Percentiles rank a stretch among this genome's conserved stretches.
These are phyloP conservation scores for Lodderomyces elongisporus DNA, from an alignment of 1,139 yeast species.

Conservation along the genomic window DNA sequence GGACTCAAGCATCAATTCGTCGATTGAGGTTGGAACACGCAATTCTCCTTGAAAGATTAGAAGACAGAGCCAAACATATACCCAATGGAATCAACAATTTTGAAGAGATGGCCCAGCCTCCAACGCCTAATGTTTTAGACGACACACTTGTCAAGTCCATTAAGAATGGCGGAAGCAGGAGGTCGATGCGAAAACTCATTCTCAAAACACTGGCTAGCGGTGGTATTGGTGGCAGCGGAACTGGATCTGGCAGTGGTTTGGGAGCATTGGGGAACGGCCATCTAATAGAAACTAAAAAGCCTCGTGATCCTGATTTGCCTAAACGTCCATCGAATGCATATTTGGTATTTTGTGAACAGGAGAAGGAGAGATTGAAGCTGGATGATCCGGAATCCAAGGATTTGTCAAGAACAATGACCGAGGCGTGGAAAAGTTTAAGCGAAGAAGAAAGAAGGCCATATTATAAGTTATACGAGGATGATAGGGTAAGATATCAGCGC, in stretches of 20 bases:
- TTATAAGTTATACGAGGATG: constrained; percentile 73
- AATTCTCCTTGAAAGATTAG: constrained; percentile 73
- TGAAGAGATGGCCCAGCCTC: constrained; percentile 43
- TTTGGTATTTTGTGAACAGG: constrained; percentile 78
- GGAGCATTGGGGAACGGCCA: neutral
- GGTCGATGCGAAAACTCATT: neutral
- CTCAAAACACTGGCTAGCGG: constrained; percentile 8
- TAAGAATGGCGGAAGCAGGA: constrained; percentile 17
- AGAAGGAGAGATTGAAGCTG: constrained; percentile 65
- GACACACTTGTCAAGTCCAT: constrained; percentile 20
- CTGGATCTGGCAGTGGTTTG: neutral
- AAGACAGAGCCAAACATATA: constrained; percentile 42
- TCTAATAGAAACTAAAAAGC: constrained; percentile 20
- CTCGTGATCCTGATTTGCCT: constrained; percentile 78
- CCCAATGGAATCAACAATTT: constrained; percentile 28
- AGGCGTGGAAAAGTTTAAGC: constrained; percentile 75
- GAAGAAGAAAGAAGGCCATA: constrained; percentile 72
- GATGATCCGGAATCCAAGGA: constrained; percentile 49
- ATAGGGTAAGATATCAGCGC: constrained; percentile 65
- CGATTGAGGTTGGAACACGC: constrained; percentile 80
- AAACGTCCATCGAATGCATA: constrained; percentile 90
- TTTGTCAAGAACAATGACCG: constrained; percentile 73
- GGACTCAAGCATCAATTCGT: constrained; percentile 74
- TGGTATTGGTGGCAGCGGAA: neutral
- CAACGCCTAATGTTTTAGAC: constrained; percentile 33